These are phyloP conservation scores for Torrubiella hemipterigena DNA, from an alignment of 2,329 filamentous ascomycete species.

Conservation along the genomic window DNA sequence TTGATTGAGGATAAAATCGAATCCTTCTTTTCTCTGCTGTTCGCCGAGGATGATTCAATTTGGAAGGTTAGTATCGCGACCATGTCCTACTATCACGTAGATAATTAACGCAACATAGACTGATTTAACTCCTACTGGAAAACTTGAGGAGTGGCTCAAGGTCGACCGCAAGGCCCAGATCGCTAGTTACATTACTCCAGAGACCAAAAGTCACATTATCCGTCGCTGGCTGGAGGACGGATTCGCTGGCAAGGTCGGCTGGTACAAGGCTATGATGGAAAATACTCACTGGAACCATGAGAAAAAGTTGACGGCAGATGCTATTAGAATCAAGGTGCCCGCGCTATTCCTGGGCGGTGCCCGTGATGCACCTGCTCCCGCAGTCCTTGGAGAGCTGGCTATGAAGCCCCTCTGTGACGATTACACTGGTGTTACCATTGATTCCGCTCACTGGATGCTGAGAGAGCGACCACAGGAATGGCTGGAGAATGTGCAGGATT, in stretches of 20 bases:
- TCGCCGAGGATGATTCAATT: background rate
- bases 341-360: conserved; percentile 14
- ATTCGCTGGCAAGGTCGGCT: conserved; percentile 16
- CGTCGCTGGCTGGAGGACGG: conserved; percentile 11
- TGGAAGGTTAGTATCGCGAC: too few species aligned
- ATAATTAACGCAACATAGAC: too few species aligned
- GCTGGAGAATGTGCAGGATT: conserved; percentile 11
- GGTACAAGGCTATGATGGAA: conserved; percentile 13
- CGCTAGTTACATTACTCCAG: conserved; percentile 14
- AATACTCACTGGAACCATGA: conserved; percentile 13
- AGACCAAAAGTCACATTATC: conserved; percentile 13
- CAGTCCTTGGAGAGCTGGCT: background rate
- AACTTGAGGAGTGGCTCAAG: conserved; percentile 9
- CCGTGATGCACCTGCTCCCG: conserved; percentile 11
- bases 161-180: conserved; percentile 10
- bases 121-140: background rate
- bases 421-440: conserved; percentile 5
- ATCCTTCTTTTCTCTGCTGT: background rate
- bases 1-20: background rate
- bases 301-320: conserved; percentile 7
- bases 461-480: conserved; percentile 16
- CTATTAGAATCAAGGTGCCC: conserved; percentile 13
- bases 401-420: conserved; percentile 5
- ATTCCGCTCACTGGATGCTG: conserved; percentile 16
- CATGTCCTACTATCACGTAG: too few species aligned